phyloP scores from a whole-genome alignment of 1,284 basidiomycete genomes.

The Leccinum pachyderme region DNA sequence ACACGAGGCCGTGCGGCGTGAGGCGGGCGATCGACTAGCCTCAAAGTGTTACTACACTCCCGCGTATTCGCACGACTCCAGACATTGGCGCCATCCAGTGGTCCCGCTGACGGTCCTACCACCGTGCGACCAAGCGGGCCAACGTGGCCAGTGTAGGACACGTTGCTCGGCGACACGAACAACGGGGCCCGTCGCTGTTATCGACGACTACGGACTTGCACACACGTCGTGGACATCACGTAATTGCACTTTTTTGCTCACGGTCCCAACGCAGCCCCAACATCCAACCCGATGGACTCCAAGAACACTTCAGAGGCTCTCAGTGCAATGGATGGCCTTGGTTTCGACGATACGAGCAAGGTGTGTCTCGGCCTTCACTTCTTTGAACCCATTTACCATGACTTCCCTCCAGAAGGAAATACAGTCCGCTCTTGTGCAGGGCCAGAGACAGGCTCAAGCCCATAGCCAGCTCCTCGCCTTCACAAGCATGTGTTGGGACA shows the following conservation, averaged over 20 bases:
- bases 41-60: constrained; percentile 21
- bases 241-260: constrained; percentile 32
- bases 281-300: constrained; percentile 19
- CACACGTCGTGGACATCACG: constrained; percentile 19
- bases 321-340: constrained; percentile 55
- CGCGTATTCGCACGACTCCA: constrained; percentile 30
- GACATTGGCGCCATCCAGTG: constrained; percentile 19
- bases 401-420: constrained; percentile 73
- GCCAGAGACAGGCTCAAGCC: constrained; percentile 75
- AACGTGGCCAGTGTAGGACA: constrained; percentile 5
- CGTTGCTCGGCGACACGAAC: constrained; percentile 8
- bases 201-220: constrained; percentile 15
- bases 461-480: constrained; percentile 69
- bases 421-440: constrained; percentile 77
- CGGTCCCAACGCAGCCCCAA: constrained; percentile 9
- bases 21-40: constrained; percentile 18
- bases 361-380: constrained; percentile 39
- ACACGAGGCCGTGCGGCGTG: constrained; percentile 37
- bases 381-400: neutral
- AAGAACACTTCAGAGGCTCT: constrained; percentile 29
- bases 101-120: constrained; percentile 1
- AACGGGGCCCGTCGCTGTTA: constrained; percentile 6
- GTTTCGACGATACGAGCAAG: constrained; percentile 78
- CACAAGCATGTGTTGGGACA: constrained; percentile 86
- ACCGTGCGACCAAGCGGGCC: constrained; percentile 2